Evolutionary conservation across 352 stramenopile genomes (phyloP).

Genomic region (Globisporangium lucens): DNA sequence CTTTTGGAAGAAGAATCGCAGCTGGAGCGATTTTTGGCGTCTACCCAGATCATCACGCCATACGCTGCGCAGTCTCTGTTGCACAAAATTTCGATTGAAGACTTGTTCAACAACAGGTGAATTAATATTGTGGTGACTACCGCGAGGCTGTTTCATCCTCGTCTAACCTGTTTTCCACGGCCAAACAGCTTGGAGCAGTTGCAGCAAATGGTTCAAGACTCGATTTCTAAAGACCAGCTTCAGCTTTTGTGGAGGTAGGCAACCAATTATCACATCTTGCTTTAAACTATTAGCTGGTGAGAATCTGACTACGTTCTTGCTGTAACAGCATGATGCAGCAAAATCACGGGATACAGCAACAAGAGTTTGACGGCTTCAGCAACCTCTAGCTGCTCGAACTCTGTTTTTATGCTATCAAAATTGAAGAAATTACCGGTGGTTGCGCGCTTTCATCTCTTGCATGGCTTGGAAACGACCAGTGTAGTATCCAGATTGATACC

Average conservation of each 20-base stretch:
- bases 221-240: slow-evolving; percentile 38
- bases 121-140: neutral
- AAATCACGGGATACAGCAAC: slow-evolving; percentile 15
- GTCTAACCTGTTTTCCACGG: neutral
- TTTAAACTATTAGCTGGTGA: neutral
- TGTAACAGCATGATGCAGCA: slow-evolving; percentile 18
- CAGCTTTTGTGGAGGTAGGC: slow-evolving; percentile 42
- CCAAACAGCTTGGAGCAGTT: slow-evolving; percentile 33
- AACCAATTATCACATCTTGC: neutral
- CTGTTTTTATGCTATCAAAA: neutral
- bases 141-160: too few species aligned
- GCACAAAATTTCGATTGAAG: slow-evolving; percentile 57
- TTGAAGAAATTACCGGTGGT: slow-evolving; percentile 12
- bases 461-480: slow-evolving; percentile 75
- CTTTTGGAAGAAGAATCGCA: slow-evolving; percentile 76
- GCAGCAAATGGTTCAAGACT: slow-evolving; percentile 31
- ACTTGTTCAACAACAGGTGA: slow-evolving; percentile 48
- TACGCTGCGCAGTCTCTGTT: slow-evolving; percentile 68
- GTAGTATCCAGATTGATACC: slow-evolving; percentile 86
- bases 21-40: slow-evolving; percentile 68
- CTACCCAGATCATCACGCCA: slow-evolving; percentile 56
- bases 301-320: neutral
- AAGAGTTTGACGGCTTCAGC: neutral
- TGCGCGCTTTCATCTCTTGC: slow-evolving; percentile 59
- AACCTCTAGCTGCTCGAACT: neutral